Evolutionary conservation across 345 rosid species (phyloP), one percentile per base, ranked within the genome.

Genomic region (Turritis glabra): DNA sequence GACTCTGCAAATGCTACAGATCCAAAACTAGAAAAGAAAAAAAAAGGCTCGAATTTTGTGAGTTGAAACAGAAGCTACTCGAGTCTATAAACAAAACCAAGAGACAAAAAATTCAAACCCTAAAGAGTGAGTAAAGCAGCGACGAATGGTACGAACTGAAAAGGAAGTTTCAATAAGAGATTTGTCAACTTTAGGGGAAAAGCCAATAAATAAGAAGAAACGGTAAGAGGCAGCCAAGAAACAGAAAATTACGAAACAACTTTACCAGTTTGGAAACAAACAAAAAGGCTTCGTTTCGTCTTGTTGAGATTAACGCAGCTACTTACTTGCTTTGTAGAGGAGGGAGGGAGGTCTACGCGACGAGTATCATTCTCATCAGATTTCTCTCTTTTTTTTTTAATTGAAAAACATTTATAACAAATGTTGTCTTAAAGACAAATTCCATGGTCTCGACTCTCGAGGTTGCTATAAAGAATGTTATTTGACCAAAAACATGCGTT

Each of bases 51-150:
- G 15, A 33, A 62, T 32, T 62, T 69, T 69, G 35, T 61, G 57
- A 21, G 21, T 25, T 14, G 70, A 51, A 17, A 52, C 64, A 15
- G 55, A 30, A 37, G 46, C 46, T 43, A 60, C 55, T 58, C 50
- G 60, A 60, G 38, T 61, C 26, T 22, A 41, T 2, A 43, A 43
- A 43, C 22, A 21, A 32, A 50, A 67, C 46, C 14, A 67, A 41
- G 23, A 21, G 44, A 32, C 6, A 18, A 5, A 17, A 17, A 21
- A 19, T 9, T 27, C 29, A 59, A 76, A 37, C 51, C 72, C 71
- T 64, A 63, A 57, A 55, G 71, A 64, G 47, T 26, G 67, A 70
- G 76, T 71, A 5, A 71, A 56, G 61, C 67, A 70, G 68, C 48
- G 62, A 67, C 58, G 29, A 74, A 27, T 32, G 15, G 53, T 38